phyloP scores from a whole-genome alignment of 2,329 filamentous ascomycete genomes.

The Colletotrichum costaricense region DNA sequence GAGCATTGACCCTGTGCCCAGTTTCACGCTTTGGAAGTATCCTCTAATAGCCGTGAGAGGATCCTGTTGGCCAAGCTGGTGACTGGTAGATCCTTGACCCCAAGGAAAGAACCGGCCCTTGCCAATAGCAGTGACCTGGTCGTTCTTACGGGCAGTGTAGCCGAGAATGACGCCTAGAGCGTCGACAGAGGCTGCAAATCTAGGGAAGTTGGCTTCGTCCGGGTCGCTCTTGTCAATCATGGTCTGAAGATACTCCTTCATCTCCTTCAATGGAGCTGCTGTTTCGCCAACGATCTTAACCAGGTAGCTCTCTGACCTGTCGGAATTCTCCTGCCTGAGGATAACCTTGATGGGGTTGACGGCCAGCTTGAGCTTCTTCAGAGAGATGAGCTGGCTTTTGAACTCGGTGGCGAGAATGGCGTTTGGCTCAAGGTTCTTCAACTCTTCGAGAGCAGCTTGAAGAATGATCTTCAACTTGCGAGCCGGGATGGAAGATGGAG shows the following conservation, averaged over 20 bases:
- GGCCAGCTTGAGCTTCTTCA: constrained; percentile 48
- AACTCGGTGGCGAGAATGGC: constrained; percentile 59
- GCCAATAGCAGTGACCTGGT: constrained; percentile 54
- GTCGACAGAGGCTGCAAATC: constrained; percentile 60
- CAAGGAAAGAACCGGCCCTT: constrained; percentile 61
- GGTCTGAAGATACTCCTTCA: constrained; percentile 58
- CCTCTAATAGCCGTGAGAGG: constrained; percentile 59
- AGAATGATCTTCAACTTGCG: constrained; percentile 57
- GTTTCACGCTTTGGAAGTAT: constrained; percentile 66
- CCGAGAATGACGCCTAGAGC: constrained; percentile 65
- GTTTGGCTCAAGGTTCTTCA: constrained; percentile 46
- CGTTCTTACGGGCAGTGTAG: constrained; percentile 51
- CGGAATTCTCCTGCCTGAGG: constrained; percentile 47
- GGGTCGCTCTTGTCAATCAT: constrained; percentile 51
- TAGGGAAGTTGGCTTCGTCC: constrained; percentile 55
- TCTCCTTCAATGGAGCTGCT: constrained; percentile 49
- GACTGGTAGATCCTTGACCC: constrained; percentile 41
- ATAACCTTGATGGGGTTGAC: constrained; percentile 48
- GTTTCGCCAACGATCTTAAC: constrained; percentile 55
- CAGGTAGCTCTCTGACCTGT: constrained; percentile 47
- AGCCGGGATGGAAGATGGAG: constrained; percentile 50
- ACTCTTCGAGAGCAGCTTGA: constrained; percentile 47
- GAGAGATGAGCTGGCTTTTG: constrained; percentile 59
- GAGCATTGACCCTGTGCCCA: constrained; percentile 64
- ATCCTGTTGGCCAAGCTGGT: constrained; percentile 41